These are phyloP conservation scores for Blastomyces parvus DNA, from an alignment of 2,329 filamentous ascomycete genomes.

Conservation along the genomic window DNA sequence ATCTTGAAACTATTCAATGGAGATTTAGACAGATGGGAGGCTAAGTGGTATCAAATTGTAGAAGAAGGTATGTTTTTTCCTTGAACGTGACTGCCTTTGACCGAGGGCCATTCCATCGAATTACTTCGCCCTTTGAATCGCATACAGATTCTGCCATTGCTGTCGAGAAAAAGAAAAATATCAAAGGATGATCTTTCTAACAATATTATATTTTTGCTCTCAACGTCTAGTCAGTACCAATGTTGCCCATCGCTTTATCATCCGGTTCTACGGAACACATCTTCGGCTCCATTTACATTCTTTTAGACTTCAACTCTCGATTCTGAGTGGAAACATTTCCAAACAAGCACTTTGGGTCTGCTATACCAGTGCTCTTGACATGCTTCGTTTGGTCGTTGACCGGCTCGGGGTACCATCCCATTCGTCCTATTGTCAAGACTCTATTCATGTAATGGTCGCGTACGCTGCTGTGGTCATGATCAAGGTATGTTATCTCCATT, in stretches of 20 bases:
- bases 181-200: background rate
- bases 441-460: slow-evolving; percentile 36
- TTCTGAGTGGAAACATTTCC: slow-evolving; percentile 18
- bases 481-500: slow-evolving; percentile 19
- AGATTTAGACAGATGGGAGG: slow-evolving; percentile 17
- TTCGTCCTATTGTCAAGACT: slow-evolving; percentile 36
- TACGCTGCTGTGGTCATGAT: slow-evolving; percentile 35
- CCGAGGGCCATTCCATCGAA: background rate
- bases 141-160: background rate
- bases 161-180: background rate
- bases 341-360: slow-evolving; percentile 20
- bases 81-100: background rate
- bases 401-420: slow-evolving; percentile 21
- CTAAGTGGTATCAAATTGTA: slow-evolving; percentile 16
- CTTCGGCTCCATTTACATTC: slow-evolving; percentile 32
- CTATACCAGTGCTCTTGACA: slow-evolving; percentile 24
- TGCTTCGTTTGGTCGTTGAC: slow-evolving; percentile 26
- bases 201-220: background rate
- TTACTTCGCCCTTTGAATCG: background rate
- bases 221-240: slow-evolving; percentile 12
- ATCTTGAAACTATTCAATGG: slow-evolving; percentile 16
- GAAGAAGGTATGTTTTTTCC: slow-evolving; percentile 13
- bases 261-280: slow-evolving; percentile 34
- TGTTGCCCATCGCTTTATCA: slow-evolving; percentile 30
- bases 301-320: slow-evolving; percentile 27